These are phyloP conservation scores for Xylaria sp. DNA, from an alignment of 2,329 filamentous ascomycete species.

Conservation along the genomic window DNA sequence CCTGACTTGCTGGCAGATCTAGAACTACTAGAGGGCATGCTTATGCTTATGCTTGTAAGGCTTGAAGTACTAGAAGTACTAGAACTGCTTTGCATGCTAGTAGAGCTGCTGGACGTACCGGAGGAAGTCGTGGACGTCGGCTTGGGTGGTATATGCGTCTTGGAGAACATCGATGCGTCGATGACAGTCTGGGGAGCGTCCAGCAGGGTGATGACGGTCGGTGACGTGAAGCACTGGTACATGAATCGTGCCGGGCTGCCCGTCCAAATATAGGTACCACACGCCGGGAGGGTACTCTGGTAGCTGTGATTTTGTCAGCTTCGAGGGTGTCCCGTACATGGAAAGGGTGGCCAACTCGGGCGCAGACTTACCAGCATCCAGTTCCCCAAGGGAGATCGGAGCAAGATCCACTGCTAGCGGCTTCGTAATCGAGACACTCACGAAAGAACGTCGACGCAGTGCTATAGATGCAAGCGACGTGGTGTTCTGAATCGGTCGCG, in stretches of 20 bases:
- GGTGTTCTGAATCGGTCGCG: conserved; percentile 32
- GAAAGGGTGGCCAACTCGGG: neutral
- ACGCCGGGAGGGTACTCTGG: conserved; percentile 24
- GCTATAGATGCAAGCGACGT: conserved; percentile 34
- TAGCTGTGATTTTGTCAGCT: conserved; percentile 14
- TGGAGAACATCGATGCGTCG: conserved; percentile 28
- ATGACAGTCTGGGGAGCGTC: conserved; percentile 34
- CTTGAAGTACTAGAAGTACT: no score
- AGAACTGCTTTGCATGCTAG: no score
- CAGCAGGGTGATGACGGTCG: conserved; percentile 31
- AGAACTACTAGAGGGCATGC: no score
- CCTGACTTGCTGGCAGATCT: no score
- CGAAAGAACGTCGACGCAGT: conserved; percentile 32
- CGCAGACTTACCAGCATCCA: conserved; percentile 35
- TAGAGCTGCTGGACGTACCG: no score
- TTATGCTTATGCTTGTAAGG: neutral
- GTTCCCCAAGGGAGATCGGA: conserved; percentile 26
- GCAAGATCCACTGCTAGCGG: conserved; percentile 30
- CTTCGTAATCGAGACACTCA: conserved; percentile 34
- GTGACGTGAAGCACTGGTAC: conserved; percentile 33
- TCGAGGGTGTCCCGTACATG: neutral
- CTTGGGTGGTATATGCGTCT: conserved; percentile 16
- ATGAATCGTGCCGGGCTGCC: conserved; percentile 32
- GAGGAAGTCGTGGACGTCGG: conserved; percentile 6
- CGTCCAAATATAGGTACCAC: conserved; percentile 37